A percentile compares a stretch with the other conserved stretches of the same genome.
Conservation (phyloP, 2,329 filamentous ascomycete species). For the Rachicladosporium sp. region DNA sequence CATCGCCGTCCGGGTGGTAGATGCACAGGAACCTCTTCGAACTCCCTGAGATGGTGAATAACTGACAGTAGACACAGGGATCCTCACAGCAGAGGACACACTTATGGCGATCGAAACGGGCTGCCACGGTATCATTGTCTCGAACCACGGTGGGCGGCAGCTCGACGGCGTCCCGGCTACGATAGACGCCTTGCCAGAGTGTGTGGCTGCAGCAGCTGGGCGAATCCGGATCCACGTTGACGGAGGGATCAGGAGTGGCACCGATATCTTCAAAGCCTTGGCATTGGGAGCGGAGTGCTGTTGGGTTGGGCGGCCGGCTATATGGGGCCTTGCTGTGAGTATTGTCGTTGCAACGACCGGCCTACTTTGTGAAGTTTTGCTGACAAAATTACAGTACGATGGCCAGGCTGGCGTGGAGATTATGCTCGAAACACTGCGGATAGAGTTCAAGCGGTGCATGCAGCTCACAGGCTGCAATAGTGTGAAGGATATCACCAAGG, state of each 20-base stretch:
- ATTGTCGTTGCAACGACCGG: no score
- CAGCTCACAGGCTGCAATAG: slow-evolving; percentile 24
- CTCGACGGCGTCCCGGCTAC: slow-evolving; percentile 5
- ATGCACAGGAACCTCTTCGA: slow-evolving; percentile 22
- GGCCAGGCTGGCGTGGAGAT: slow-evolving; percentile 27
- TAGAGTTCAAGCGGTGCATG: slow-evolving; percentile 25
- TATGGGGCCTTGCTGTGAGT: slow-evolving; percentile 38
- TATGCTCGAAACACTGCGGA: slow-evolving; percentile 28
- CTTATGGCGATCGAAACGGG: slow-evolving; percentile 41
- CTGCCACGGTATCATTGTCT: slow-evolving; percentile 55
- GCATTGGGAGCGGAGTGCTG: slow-evolving; percentile 39
- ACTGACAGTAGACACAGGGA: slow-evolving; percentile 16
- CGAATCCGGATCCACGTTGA: slow-evolving; percentile 52
- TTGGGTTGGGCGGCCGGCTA: slow-evolving; percentile 36
- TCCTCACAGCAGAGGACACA: slow-evolving; percentile 30
- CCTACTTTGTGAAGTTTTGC: slow-evolving; percentile 39
- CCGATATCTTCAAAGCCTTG: slow-evolving; percentile 47
- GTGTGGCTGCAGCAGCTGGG: slow-evolving; percentile 27
- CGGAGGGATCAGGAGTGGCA: slow-evolving; percentile 42
- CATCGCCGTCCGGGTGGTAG: slow-evolving; percentile 22
- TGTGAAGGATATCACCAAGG: slow-evolving; percentile 23
- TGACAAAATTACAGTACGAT: slow-evolving; percentile 23
- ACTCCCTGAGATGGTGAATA: slow-evolving; percentile 30
- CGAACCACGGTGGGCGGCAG: slow-evolving; percentile 32
- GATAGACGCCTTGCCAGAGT: slow-evolving; percentile 22